Percentiles rank a stretch among this genome's conserved stretches.
Conservation (phyloP, 345 rosid genomes). For the Brassica cretica region DNA sequence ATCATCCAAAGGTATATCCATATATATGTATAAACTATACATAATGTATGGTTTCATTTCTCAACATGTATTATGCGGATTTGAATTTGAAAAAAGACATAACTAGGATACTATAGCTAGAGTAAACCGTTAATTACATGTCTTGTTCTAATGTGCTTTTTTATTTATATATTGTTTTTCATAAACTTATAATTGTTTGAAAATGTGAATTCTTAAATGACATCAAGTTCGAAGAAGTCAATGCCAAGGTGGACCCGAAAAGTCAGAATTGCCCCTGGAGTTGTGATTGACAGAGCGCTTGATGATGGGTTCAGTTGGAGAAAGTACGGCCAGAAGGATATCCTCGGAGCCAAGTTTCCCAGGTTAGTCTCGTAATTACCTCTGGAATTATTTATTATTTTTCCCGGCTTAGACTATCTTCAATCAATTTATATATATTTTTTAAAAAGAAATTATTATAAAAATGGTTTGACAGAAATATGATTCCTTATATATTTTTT, state of each 20-base stretch:
- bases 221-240: constrained; percentile 49
- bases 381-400: not conserved
- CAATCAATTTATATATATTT: not conserved
- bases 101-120: not conserved
- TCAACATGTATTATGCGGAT: not conserved
- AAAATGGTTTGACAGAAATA: not conserved
- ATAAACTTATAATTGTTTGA: not conserved
- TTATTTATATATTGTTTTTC: not conserved
- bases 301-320: constrained; percentile 93
- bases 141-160: not conserved
- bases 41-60: not conserved
- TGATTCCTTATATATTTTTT: not conserved
- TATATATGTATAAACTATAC: constrained; percentile 42
- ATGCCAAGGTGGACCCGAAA: constrained; percentile 54
- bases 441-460: too few species aligned
- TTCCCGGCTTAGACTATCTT: not conserved
- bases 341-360: constrained; percentile 75
- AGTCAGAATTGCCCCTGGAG: constrained; percentile 55
- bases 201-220: not conserved
- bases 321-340: constrained; percentile 90
- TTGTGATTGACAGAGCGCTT: constrained; percentile 57
- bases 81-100: not conserved
- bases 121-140: not conserved
- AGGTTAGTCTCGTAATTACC: constrained; percentile 48
- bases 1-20: constrained; percentile 39